Conservation (phyloP, 2,329 filamentous ascomycete species). For the Hypoxylon sp. region DNA sequence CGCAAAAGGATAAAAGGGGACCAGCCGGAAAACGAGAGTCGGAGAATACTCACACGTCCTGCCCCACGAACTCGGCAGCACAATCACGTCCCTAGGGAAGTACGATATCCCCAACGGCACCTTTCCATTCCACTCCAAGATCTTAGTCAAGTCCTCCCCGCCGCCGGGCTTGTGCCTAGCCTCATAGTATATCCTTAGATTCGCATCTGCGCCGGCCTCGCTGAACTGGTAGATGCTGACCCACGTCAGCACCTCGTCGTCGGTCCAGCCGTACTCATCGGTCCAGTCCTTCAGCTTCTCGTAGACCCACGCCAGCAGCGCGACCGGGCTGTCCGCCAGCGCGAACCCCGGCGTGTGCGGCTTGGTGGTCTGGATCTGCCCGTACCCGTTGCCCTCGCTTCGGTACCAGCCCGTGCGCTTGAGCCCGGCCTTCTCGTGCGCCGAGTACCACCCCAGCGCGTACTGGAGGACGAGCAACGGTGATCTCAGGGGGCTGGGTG, state of each 20-base stretch:
- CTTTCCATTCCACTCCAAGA: slow-evolving; percentile 56
- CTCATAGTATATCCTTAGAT: slow-evolving; percentile 81
- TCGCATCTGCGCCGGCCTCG: slow-evolving; percentile 74
- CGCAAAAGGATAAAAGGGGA: background rate
- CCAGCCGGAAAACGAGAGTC: background rate
- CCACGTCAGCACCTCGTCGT: slow-evolving; percentile 84
- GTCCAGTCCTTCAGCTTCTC: slow-evolving; percentile 86
- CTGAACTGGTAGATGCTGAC: slow-evolving; percentile 81
- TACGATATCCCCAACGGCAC: slow-evolving; percentile 60
- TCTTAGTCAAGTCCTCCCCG: slow-evolving; percentile 48
- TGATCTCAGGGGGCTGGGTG: slow-evolving; percentile 64
- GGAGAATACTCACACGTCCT: slow-evolving; percentile 52
- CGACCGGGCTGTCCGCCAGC: slow-evolving; percentile 78
- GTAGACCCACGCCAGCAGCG: slow-evolving; percentile 81
- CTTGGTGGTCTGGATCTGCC: slow-evolving; percentile 72
- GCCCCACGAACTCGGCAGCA: slow-evolving; percentile 66
- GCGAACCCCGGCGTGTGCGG: slow-evolving; percentile 80
- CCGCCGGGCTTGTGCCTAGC: slow-evolving; percentile 64
- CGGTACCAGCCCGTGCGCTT: slow-evolving; percentile 69
- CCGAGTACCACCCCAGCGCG: slow-evolving; percentile 65
- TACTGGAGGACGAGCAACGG: slow-evolving; percentile 70
- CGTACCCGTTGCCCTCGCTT: slow-evolving; percentile 70
- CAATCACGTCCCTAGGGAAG: slow-evolving; percentile 66
- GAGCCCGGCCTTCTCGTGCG: slow-evolving; percentile 65
- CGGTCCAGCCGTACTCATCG: slow-evolving; percentile 78